phyloP scores from a whole-genome alignment of 1,284 basidiomycete genomes.

The Bjerkandera adusta region DNA sequence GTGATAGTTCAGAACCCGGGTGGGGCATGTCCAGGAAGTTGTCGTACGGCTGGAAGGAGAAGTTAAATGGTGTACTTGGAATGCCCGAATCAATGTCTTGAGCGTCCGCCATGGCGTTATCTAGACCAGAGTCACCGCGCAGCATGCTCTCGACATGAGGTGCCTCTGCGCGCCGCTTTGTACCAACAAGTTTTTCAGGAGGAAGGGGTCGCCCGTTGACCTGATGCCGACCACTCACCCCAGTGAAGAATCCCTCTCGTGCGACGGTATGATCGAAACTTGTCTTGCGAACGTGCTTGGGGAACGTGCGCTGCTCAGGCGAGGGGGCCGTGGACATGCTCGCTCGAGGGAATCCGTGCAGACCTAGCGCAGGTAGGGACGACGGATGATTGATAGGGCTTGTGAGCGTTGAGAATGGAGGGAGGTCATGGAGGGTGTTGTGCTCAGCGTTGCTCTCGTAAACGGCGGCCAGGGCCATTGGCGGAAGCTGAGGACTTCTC shows the following conservation, averaged over 20 bases:
- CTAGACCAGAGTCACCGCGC: conserved; percentile 66
- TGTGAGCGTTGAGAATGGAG: conserved; percentile 42
- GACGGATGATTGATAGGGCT: conserved; percentile 60
- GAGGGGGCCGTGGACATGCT: conserved; percentile 37
- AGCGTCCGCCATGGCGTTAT: conserved; percentile 30
- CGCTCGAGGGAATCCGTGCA: conserved; percentile 52
- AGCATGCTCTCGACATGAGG: conserved; percentile 75
- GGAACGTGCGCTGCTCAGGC: conserved; percentile 55
- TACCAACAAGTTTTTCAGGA: conserved; percentile 59
- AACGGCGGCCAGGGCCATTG: conserved; percentile 42
- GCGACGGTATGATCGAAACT: conserved; percentile 89
- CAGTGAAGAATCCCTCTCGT: conserved; percentile 58
- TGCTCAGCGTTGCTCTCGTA: conserved; percentile 46
- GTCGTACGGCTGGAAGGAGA: conserved; percentile 70
- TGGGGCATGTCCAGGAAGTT: conserved; percentile 55
- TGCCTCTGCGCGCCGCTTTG: conserved; percentile 73
- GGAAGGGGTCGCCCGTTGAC: conserved; percentile 72
- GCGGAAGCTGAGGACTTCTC: conserved; percentile 44
- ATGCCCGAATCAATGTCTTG: conserved; percentile 42
- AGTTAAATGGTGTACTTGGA: conserved; percentile 76
- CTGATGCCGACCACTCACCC: conserved; percentile 68
- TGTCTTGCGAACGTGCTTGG: conserved; percentile 85
- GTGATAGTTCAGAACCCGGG: conserved; percentile 18
- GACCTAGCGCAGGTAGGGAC: conserved; percentile 62
- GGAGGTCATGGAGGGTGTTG: conserved; percentile 21